Conservation (phyloP, 176 grass and related monocot genomes). For the Themeda triandra region DNA sequence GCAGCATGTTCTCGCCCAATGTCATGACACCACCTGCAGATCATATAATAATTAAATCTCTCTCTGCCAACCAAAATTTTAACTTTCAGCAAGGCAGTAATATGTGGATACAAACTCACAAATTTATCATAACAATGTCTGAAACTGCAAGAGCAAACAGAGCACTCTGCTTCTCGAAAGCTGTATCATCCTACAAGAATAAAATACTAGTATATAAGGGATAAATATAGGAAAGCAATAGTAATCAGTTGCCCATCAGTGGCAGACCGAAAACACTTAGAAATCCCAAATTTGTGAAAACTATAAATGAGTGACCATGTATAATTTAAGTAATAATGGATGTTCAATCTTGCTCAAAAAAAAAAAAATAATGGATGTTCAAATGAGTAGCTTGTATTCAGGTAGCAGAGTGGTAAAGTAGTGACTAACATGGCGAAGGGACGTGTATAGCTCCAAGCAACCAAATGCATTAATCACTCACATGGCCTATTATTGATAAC, state of each 20-base stretch:
- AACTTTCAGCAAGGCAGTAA: neutral
- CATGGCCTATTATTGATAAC: neutral
- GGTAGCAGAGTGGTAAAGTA: neutral
- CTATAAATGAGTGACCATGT: neutral
- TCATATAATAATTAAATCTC: neutral
- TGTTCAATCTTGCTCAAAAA: too few relatives aligned
- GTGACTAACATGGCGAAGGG: neutral
- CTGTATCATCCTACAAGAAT: conserved; percentile 62
- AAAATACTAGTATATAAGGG: neutral
- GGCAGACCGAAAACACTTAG: neutral
- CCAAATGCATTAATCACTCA: neutral
- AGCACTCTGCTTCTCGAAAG: conserved; percentile 85
- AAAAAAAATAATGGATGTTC: too few relatives aligned
- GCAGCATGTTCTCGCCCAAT: conserved; percentile 83
- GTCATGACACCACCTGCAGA: conserved; percentile 90
- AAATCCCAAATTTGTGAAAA: neutral
- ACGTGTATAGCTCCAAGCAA: neutral
- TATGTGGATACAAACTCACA: conserved; percentile 46
- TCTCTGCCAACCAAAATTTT: neutral
- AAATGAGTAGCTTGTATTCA: too few relatives aligned
- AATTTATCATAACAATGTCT: conserved; percentile 87
- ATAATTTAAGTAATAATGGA: too few relatives aligned
- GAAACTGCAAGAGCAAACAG: conserved; percentile 87
- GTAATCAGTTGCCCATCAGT: neutral
- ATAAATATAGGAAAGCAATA: neutral